Percentiles rank a stretch among this genome's conserved stretches.
phyloP scores from a whole-genome alignment of 495 filamentous ascomycete genomes.

The Aspergillus leporis region DNA sequence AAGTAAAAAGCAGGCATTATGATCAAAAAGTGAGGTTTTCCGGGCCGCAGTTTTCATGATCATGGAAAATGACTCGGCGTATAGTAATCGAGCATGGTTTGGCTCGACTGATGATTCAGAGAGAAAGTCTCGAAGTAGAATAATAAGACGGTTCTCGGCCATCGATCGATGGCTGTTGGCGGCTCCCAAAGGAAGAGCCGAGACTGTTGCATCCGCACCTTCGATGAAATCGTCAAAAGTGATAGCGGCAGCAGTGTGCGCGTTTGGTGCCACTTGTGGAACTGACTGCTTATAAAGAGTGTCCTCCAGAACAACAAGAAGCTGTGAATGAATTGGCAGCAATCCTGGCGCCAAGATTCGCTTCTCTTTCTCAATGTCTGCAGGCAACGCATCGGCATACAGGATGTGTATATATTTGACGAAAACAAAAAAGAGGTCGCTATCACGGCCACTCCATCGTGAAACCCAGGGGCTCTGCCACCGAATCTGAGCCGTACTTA shows the following conservation, averaged over 20 bases:
- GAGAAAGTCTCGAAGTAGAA: constrained; percentile 83
- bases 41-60: constrained; percentile 73
- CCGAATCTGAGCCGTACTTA: constrained; percentile 68
- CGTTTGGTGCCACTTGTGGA: constrained; percentile 52
- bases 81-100: constrained; percentile 62
- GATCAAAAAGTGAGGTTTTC: constrained; percentile 79
- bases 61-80: constrained; percentile 75
- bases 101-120: constrained; percentile 62
- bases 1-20: constrained; percentile 85
- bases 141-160: constrained; percentile 88
- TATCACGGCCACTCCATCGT: constrained; percentile 88
- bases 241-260: constrained; percentile 58
- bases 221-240: constrained; percentile 77
- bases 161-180: constrained; percentile 76
- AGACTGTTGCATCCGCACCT: constrained; percentile 67
- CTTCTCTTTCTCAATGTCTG: constrained; percentile 63
- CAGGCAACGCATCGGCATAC: constrained; percentile 74
- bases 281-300: constrained; percentile 72
- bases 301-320: constrained; percentile 77
- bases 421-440: constrained; percentile 92
- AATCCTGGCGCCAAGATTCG: constrained; percentile 72
- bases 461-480: constrained; percentile 88
- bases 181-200: constrained; percentile 63
- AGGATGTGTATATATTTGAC: constrained; percentile 88
- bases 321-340: constrained; percentile 80